These are phyloP conservation scores for Piromyces finnis DNA, from an alignment of 192 early-diverging fungal species.

Conservation along the genomic window DNA sequence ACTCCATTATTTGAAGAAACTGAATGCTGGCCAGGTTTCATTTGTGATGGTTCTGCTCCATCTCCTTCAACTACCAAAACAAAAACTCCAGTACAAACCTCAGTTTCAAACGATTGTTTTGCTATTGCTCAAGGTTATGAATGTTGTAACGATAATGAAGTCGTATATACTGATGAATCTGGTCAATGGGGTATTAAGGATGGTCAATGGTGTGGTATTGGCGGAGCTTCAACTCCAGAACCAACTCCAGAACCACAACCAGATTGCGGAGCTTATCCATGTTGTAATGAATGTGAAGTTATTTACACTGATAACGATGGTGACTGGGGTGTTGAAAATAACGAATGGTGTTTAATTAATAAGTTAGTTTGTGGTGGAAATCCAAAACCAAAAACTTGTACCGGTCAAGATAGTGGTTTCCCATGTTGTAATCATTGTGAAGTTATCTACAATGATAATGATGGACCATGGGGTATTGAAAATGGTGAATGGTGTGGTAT, in stretches of 20 bases:
- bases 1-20: background rate
- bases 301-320: too few species aligned
- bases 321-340: too few species aligned
- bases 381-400: background rate
- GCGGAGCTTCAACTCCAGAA: background rate
- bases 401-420: background rate
- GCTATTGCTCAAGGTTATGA: background rate
- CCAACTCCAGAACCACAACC: background rate
- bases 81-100: background rate
- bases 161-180: background rate
- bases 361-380: too few species aligned
- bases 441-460: background rate
- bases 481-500: background rate
- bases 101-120: background rate
- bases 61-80: background rate
- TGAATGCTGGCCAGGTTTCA: background rate
- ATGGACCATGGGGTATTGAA: background rate
- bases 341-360: too few species aligned
- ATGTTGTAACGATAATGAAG: background rate
- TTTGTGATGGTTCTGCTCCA: background rate
- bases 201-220: background rate
- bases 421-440: background rate
- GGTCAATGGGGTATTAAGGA: background rate
- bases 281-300: too few species aligned
- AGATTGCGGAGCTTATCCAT: too few species aligned